phyloP scores from a whole-genome alignment of 768 basidiomycete species.

The Lactifluus hygrophoroides region DNA sequence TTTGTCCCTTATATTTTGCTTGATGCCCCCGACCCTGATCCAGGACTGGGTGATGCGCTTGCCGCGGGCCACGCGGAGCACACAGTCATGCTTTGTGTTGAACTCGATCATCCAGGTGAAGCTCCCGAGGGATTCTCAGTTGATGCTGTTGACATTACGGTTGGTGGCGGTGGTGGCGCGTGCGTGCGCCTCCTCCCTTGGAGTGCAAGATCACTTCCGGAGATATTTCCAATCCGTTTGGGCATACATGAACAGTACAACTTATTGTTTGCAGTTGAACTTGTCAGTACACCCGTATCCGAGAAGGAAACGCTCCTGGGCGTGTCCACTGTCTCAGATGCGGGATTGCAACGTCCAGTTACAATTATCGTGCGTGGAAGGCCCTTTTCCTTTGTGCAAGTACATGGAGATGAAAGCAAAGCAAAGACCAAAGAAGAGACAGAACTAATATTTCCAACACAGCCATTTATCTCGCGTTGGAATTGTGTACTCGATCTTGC shows the following conservation, averaged over 20 bases:
- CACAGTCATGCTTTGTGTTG: constrained; percentile 84
- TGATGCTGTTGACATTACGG: constrained; percentile 63
- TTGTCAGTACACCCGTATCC: constrained; percentile 58
- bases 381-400: constrained; percentile 37
- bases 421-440: not conserved
- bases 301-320: constrained; percentile 31
- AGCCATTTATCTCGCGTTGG: constrained; percentile 77
- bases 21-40: constrained; percentile 25
- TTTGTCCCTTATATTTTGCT: constrained; percentile 81
- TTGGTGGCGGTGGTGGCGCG: constrained; percentile 56
- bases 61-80: constrained; percentile 73
- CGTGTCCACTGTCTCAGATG: constrained; percentile 7
- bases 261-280: constrained; percentile 82
- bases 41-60: constrained; percentile 35
- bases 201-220: constrained; percentile 35
- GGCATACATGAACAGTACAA: constrained; percentile 75
- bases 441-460: constrained; percentile 48
- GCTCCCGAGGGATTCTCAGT: constrained; percentile 61
- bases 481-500: constrained; percentile 83
- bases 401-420: constrained; percentile 2
- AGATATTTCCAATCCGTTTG: constrained; percentile 62
- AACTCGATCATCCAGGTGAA: constrained; percentile 77
- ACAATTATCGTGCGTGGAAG: constrained; percentile 69
- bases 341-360: constrained; percentile 17
- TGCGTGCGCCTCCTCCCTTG: constrained; percentile 42